Conservation (phyloP, 1,284 basidiomycete species). For the Ustilago shanxiensis region DNA sequence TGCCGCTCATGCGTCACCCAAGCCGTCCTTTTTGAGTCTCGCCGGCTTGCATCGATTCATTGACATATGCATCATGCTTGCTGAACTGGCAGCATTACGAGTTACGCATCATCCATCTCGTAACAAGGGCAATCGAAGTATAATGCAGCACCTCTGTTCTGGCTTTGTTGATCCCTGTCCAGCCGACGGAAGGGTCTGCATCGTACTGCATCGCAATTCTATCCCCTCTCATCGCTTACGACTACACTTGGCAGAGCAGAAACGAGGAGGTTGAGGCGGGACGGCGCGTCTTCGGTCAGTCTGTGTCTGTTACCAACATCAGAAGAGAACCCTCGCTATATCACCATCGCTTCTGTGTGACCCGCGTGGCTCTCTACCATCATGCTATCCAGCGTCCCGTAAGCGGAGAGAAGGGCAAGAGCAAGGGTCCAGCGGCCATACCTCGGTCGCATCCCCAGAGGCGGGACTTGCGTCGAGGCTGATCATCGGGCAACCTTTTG, state of each 20-base stretch:
- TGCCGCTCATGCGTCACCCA: too few relatives aligned
- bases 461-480: background rate
- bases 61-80: too few relatives aligned
- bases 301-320: background rate
- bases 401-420: background rate
- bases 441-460: background rate
- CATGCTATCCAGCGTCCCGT: background rate
- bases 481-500: background rate
- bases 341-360: too few relatives aligned
- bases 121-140: background rate
- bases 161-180: background rate
- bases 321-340: too few relatives aligned
- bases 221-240: too few relatives aligned
- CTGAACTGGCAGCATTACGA: background rate
- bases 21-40: too few relatives aligned
- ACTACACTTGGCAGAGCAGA: background rate
- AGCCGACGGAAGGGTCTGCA: constrained; percentile 18
- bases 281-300: constrained; percentile 28
- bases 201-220: too few relatives aligned
- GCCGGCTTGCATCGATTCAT: too few relatives aligned
- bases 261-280: constrained; percentile 19
- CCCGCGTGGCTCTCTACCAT: background rate
- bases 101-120: background rate
- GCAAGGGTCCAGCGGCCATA: background rate
- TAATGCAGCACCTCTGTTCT: background rate